Percentiles rank a stretch among this genome's conserved stretches.
These are phyloP conservation scores for Lentinula aciculospora DNA, from an alignment of 768 basidiomycete genomes.

Conservation along the genomic window DNA sequence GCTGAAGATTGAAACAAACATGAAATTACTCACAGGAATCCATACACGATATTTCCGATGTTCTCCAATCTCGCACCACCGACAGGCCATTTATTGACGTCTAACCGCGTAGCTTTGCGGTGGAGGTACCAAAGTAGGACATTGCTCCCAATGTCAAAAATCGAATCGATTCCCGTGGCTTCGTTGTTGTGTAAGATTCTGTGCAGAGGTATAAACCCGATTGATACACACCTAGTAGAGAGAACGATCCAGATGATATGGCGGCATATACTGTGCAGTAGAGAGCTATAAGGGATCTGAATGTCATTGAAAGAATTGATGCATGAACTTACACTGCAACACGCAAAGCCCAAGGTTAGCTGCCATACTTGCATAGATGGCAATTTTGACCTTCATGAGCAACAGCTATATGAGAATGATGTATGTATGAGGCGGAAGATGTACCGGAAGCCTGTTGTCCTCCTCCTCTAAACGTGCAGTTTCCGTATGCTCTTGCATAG, in stretches of 20 bases:
- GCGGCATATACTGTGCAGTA: slow-evolving; percentile 78
- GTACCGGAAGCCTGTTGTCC: slow-evolving; percentile 58
- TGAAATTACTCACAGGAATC: slow-evolving; percentile 35
- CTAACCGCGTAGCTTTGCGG: slow-evolving; percentile 62
- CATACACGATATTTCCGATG: slow-evolving; percentile 85
- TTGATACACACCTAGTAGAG: not conserved
- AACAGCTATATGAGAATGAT: not conserved
- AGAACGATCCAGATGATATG: slow-evolving; percentile 46
- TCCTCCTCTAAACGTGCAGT: slow-evolving; percentile 74
- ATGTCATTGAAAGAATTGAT: not conserved
- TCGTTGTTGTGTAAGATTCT: slow-evolving; percentile 72
- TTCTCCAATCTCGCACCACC: slow-evolving; percentile 88
- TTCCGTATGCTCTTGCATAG: slow-evolving; percentile 83
- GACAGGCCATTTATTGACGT: slow-evolving; percentile 86
- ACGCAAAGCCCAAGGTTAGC: slow-evolving; percentile 70
- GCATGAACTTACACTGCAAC: slow-evolving; percentile 52
- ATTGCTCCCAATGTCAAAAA: slow-evolving; percentile 82
- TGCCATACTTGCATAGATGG: slow-evolving; percentile 77
- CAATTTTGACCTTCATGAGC: slow-evolving; percentile 69
- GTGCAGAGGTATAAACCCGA: not conserved
- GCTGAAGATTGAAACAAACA: not conserved
- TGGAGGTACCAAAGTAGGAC: slow-evolving; percentile 78
- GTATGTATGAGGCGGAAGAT: slow-evolving; percentile 14
- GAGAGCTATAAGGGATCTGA: slow-evolving; percentile 2
- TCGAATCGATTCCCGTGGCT: slow-evolving; percentile 85